phyloP scores from a whole-genome alignment of 2,329 filamentous ascomycete species.

The Ophiostoma fasciatum region DNA sequence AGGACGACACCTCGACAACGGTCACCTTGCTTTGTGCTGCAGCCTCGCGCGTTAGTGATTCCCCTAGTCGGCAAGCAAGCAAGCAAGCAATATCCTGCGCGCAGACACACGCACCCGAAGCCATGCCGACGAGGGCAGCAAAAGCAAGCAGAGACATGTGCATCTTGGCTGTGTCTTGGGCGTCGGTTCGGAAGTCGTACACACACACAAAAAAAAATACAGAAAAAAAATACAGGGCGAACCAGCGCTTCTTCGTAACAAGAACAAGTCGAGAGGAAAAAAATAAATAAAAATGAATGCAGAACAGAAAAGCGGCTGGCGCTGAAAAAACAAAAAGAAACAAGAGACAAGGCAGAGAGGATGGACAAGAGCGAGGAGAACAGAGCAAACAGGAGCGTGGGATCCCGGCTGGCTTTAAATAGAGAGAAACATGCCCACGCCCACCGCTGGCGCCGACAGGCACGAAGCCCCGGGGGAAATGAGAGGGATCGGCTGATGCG shows the following conservation, averaged over 20 bases:
- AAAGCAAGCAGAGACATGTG: constrained; percentile 32
- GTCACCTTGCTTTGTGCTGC: constrained; percentile 26
- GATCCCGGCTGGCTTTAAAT: too few relatives aligned
- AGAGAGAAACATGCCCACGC: too few relatives aligned
- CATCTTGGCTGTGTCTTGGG: constrained; percentile 28
- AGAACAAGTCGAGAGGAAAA: constrained; percentile 8
- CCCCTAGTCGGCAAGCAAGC: background rate
- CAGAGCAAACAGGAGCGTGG: too few relatives aligned
- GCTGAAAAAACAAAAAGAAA: too few relatives aligned
- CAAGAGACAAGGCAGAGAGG: too few relatives aligned
- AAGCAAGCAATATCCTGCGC: background rate
- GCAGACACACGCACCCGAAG: constrained; percentile 26
- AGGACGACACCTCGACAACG: constrained; percentile 36
- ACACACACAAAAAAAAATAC: background rate
- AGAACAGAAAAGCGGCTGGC: too few relatives aligned
- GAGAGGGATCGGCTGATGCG: too few relatives aligned
- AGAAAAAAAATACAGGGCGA: constrained; percentile 8
- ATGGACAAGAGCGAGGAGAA: too few relatives aligned
- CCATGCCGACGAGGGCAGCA: constrained; percentile 31
- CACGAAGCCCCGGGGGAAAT: too few relatives aligned
- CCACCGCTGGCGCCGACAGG: too few relatives aligned
- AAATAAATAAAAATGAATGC: constrained; percentile 11
- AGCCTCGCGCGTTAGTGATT: background rate
- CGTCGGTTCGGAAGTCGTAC: constrained; percentile 10
- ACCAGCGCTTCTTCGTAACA: too few relatives aligned